Base-by-base conservation (phyloP, 1,139 yeast genomes). In the Suhomyces atakaporum region DNA sequence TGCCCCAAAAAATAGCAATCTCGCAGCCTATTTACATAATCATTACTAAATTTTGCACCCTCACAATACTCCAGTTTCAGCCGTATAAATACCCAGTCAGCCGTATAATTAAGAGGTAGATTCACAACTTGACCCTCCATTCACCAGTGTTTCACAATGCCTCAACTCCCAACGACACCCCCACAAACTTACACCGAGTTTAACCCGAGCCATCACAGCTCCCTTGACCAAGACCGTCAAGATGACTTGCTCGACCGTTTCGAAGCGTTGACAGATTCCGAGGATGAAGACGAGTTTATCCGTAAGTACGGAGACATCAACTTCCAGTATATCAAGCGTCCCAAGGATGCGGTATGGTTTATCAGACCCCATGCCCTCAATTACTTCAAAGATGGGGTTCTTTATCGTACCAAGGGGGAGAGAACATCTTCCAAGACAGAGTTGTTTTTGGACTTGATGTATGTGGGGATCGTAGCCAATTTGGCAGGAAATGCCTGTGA, bases 391-490 rank as follows among this genome's bases (percentile, higher is more conserved):
- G 71, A 79, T 38, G 84, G 83, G 0, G 69, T 69, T 2, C 58
- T 81, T 23, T 78, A 67, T 54, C 60, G 85, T 14, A 79, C 84
- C 2, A 71, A 64, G 42, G 75, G 75, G 8, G 85, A 79, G 51
- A 56, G 86, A 26, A 54, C 66, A 14, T 68, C 80, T 5, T 66
- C 74, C 1, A 71, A 70, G 35, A 66, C 76, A 11, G 86, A 81
- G 49, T 66, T 81, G 55, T 81, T 81, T 46, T 57, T 80, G 33
- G 86, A 81, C 54, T 68, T 81, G 58, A 60, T 79, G 49, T 80
- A 80, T 47, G 86, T 80, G 44, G 86, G 84, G 3, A 75, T 81
- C 35, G 77, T 79, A 22, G 78, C 84, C 22, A 77, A 77, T 42
- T 60, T 80, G 38, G 85, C 86, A 0, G 69, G 77, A 2, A 60